A percentile compares a stretch with the other conserved stretches of the same genome.
Evolutionary conservation across 768 basidiomycete genomes (phyloP).

Genomic region (Cytidiella melzeri): DNA sequence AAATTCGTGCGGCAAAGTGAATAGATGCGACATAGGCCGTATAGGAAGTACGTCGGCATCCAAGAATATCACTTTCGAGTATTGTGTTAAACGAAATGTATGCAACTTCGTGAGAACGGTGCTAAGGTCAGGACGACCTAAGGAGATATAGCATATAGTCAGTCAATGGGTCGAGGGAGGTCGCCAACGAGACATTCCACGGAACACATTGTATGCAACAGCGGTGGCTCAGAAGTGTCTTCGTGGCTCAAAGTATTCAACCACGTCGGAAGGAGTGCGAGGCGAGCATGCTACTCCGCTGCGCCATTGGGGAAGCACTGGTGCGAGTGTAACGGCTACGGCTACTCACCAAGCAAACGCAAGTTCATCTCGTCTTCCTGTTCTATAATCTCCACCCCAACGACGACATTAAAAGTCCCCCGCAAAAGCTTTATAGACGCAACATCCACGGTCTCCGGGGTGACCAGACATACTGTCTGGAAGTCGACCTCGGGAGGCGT

Average conservation of each 20-base stretch:
- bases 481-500: constrained; percentile 59
- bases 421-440: constrained; percentile 73
- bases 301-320: too few relatives aligned
- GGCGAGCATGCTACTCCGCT: too few relatives aligned
- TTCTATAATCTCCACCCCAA: constrained; percentile 88
- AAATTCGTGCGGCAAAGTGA: constrained; percentile 74
- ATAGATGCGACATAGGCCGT: constrained; percentile 89
- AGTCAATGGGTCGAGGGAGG: constrained; percentile 1
- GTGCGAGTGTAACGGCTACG: constrained; percentile 3
- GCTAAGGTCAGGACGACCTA: constrained; percentile 91
- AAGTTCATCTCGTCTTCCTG: constrained; percentile 62
- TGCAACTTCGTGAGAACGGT: constrained; percentile 96
- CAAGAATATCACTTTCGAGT: constrained; percentile 81
- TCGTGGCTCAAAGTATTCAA: too few relatives aligned
- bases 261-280: too few relatives aligned
- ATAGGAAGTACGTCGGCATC: constrained; percentile 90
- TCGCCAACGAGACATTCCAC: background rate
- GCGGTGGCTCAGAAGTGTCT: too few relatives aligned
- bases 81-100: constrained; percentile 86
- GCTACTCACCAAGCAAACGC: constrained; percentile 71
- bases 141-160: constrained; percentile 6
- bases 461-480: constrained; percentile 84
- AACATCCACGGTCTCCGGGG: constrained; percentile 89
- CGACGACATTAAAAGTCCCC: constrained; percentile 73
- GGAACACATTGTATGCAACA: background rate